Percentiles rank a stretch among this genome's conserved stretches.
These are phyloP conservation scores for Pichia paraexigua DNA, from an alignment of 805 yeast species.

Conservation along the genomic window DNA sequence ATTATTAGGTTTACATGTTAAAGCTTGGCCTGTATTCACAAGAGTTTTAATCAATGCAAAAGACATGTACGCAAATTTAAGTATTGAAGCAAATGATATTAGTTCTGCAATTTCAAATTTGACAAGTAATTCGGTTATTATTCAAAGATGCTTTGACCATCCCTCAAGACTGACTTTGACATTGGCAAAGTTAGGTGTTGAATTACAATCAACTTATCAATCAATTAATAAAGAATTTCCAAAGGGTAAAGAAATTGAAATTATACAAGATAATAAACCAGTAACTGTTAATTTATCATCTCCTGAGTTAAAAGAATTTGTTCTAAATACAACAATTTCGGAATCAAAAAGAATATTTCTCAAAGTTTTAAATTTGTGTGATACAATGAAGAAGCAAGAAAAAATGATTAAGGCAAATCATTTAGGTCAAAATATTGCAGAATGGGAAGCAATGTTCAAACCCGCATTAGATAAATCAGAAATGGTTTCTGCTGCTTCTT, in stretches of 20 bases:
- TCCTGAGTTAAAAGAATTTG: slow-evolving; percentile 14
- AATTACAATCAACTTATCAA: slow-evolving; percentile 13
- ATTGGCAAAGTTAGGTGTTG: slow-evolving; percentile 16
- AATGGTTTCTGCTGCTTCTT: slow-evolving; percentile 17
- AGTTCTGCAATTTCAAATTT: slow-evolving; percentile 16
- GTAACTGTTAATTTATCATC: slow-evolving; percentile 7
- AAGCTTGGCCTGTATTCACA: slow-evolving; percentile 25
- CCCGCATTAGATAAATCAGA: slow-evolving; percentile 17
- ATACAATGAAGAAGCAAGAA: slow-evolving; percentile 12
- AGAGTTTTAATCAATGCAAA: slow-evolving; percentile 19
- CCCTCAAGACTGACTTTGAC: slow-evolving; percentile 15
- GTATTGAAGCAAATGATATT: slow-evolving; percentile 19
- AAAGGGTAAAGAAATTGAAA: slow-evolving; percentile 7
- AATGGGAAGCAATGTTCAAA: slow-evolving; percentile 12
- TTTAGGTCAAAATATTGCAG: slow-evolving; percentile 6
- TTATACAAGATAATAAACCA: slow-evolving; percentile 9
- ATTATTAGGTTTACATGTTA: slow-evolving; percentile 15
- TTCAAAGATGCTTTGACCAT: slow-evolving; percentile 16
- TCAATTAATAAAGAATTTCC: slow-evolving; percentile 9
- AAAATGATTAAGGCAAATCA: slow-evolving; percentile 1
- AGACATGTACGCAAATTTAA: slow-evolving; percentile 20
- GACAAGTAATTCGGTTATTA: slow-evolving; percentile 13
- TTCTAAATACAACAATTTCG: slow-evolving; percentile 10
- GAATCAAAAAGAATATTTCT: slow-evolving; percentile 14
- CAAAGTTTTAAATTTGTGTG: slow-evolving; percentile 11